Evolutionary conservation across 371 early-diverging fungal species (phyloP).

Genomic region (Dichotomocladium elegans): DNA sequence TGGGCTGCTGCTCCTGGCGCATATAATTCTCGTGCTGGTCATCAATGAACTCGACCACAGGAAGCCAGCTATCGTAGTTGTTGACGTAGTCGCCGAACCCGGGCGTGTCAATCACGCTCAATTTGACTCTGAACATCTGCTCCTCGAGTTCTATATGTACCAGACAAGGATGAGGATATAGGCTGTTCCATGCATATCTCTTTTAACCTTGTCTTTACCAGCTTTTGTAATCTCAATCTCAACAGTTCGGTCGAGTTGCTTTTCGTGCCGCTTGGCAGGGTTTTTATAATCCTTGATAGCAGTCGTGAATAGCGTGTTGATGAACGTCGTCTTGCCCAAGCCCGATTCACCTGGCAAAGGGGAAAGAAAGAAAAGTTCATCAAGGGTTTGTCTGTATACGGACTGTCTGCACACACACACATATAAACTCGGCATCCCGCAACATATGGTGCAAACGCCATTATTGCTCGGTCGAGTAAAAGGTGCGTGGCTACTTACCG

Average conservation of each 20-base stretch:
- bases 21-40: slow-evolving; percentile 93
- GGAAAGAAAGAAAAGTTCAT: background rate
- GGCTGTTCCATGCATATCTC: no score
- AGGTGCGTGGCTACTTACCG: slow-evolving; percentile 55
- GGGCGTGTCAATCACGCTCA: slow-evolving; percentile 90
- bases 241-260: slow-evolving; percentile 65
- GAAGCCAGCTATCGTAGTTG: slow-evolving; percentile 70
- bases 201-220: slow-evolving; percentile 3
- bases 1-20: slow-evolving; percentile 64
- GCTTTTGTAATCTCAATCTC: slow-evolving; percentile 70
- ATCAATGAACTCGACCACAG: slow-evolving; percentile 82
- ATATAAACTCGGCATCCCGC: no score
- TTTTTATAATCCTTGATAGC: slow-evolving; percentile 64
- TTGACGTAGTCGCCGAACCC: slow-evolving; percentile 90
- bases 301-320: slow-evolving; percentile 82
- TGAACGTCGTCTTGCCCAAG: slow-evolving; percentile 78
- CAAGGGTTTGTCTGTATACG: background rate
- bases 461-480: no score
- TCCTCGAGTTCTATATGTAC: slow-evolving; percentile 81
- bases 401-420: no score
- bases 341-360: slow-evolving; percentile 19
- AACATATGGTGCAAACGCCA: no score
- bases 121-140: slow-evolving; percentile 91
- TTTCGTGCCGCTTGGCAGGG: slow-evolving; percentile 45
- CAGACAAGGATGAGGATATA: no score